Conservation (phyloP, 2,329 filamentous ascomycete species). For the Phaeosphaeriaceae sp. region DNA sequence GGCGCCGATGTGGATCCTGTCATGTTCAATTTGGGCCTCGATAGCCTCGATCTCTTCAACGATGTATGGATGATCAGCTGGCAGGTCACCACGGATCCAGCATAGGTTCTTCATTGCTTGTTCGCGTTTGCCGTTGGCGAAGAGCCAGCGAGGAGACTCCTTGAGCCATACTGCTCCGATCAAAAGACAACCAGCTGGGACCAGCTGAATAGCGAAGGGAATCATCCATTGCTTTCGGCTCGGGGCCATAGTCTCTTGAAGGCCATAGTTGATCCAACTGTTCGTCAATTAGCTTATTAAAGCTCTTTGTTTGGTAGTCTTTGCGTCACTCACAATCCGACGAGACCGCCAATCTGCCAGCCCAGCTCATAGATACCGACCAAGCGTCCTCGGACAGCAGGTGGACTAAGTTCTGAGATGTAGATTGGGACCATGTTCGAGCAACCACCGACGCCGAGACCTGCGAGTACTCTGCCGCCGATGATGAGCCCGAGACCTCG, state of each 20-base stretch:
- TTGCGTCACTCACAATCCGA: constrained; percentile 36
- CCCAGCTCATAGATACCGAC: constrained; percentile 60
- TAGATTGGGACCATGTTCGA: constrained; percentile 68
- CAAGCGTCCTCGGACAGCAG: constrained; percentile 65
- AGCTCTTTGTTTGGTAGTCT: constrained; percentile 48
- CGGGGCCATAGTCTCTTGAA: constrained; percentile 53
- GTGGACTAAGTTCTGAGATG: constrained; percentile 66
- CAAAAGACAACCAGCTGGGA: constrained; percentile 68
- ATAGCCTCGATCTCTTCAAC: constrained; percentile 76
- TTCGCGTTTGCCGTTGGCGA: constrained; percentile 51
- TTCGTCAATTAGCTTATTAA: constrained; percentile 41
- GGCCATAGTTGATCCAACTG: constrained; percentile 54
- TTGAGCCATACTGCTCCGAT: constrained; percentile 53
- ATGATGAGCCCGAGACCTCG: constrained; percentile 65
- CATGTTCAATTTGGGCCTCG: constrained; percentile 73
- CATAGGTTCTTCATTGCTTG: constrained; percentile 57
- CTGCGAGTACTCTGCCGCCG: constrained; percentile 65
- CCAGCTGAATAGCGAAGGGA: constrained; percentile 69
- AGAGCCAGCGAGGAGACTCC: constrained; percentile 56
- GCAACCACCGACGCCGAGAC: constrained; percentile 64
- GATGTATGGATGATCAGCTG: constrained; percentile 69
- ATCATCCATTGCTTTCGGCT: constrained; percentile 57
- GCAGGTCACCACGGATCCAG: constrained; percentile 69
- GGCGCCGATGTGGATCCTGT: constrained; percentile 68
- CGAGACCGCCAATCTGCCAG: constrained; percentile 56